Conservation (phyloP, 2,329 filamentous ascomycete species). For the Gyromitra esculenta region DNA sequence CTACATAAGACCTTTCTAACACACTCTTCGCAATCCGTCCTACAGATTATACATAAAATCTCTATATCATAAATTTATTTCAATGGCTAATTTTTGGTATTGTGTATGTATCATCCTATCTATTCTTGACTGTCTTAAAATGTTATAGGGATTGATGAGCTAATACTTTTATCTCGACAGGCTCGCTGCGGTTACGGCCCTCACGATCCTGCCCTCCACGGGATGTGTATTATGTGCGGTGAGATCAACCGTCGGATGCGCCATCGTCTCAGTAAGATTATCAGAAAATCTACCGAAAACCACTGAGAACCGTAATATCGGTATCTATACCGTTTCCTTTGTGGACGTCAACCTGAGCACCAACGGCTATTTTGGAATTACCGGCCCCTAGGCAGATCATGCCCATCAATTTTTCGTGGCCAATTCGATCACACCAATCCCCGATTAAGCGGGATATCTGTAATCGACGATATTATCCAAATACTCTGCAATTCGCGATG, state of each 20-base stretch:
- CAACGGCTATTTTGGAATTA: conserved; percentile 3
- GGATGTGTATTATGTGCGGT: conserved; percentile 40
- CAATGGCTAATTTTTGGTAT: conserved; percentile 14
- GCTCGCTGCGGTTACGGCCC: conserved; percentile 35
- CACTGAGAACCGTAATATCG: neutral
- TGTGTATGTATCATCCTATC: conserved; percentile 12
- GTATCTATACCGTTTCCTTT: neutral
- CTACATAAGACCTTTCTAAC: neutral
- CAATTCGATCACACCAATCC: neutral
- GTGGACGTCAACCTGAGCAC: neutral
- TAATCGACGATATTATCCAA: conserved; percentile 5
- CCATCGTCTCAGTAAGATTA: neutral
- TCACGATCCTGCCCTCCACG: conserved; percentile 20
- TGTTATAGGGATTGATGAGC: neutral
- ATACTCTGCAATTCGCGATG: neutral
- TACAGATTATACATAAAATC: neutral
- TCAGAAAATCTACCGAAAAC: neutral
- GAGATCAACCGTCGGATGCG: neutral
- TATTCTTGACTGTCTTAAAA: neutral
- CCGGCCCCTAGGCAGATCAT: neutral
- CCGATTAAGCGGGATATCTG: conserved; percentile 6
- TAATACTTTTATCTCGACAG: conserved; percentile 25
- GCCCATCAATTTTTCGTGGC: conserved; percentile 4
- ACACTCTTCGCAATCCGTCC: neutral
- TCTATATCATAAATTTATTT: neutral